Percentiles rank a stretch among this genome's conserved stretches.
Evolutionary conservation across 2,329 filamentous ascomycete species (phyloP).

Genomic region (Nothophaeocryptopus gaeumannii): DNA sequence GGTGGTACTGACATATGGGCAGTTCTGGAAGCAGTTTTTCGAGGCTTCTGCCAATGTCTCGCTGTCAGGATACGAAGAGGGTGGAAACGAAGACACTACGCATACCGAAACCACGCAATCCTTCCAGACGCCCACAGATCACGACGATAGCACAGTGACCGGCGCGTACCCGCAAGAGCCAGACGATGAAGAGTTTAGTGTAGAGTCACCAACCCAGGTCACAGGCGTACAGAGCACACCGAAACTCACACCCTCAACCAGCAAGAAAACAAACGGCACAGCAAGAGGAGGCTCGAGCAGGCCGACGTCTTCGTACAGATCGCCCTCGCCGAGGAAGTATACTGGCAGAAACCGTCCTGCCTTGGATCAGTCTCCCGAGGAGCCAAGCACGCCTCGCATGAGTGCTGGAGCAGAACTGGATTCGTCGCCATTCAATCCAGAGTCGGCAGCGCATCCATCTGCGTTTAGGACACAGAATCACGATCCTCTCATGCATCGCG

Average conservation of each 20-base stretch:
- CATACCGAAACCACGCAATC: conserved; percentile 37
- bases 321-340: conserved; percentile 39
- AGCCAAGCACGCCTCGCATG: conserved; percentile 33
- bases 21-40: conserved; percentile 99
- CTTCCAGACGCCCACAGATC: conserved; percentile 29
- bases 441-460: conserved; percentile 34
- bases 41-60: conserved; percentile 97
- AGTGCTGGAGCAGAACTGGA: conserved; percentile 15
- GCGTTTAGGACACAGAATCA: conserved; percentile 45
- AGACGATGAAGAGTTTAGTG: conserved; percentile 56
- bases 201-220: conserved; percentile 57
- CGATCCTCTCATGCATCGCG: conserved; percentile 80
- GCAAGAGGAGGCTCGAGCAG: conserved; percentile 27
- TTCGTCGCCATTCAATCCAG: conserved; percentile 54
- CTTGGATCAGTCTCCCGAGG: conserved; percentile 18
- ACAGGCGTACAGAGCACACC: conserved; percentile 61
- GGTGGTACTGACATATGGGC: conserved; percentile 12
- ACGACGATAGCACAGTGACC: conserved; percentile 31
- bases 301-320: conserved; percentile 25
- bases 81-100: conserved; percentile 55
- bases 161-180: conserved; percentile 36
- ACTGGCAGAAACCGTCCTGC: conserved; percentile 39
- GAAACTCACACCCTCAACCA: conserved; percentile 39
- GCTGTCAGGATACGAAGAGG: conserved; percentile 88
- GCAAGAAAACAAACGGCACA: conserved; percentile 26